Evolutionary conservation across 1,284 basidiomycete genomes (phyloP).

Genomic region (Trametes sp.): DNA sequence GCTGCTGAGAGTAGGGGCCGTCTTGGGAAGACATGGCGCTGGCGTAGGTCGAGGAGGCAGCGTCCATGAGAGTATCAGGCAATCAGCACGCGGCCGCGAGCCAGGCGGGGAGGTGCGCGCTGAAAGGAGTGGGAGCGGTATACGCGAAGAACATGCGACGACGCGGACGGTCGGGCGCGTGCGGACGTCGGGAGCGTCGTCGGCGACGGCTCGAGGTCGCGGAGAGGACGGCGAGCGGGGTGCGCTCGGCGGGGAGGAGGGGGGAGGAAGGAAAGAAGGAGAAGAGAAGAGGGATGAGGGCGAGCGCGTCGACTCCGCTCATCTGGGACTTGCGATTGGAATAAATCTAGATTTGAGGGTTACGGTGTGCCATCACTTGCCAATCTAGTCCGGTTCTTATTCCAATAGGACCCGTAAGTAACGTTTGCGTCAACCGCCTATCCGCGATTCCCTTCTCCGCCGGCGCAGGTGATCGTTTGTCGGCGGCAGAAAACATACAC

Average conservation of each 20-base stretch:
- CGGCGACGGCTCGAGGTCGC: background rate
- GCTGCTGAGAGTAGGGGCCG: slow-evolving; percentile 42
- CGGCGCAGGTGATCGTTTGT: background rate
- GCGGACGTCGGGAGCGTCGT: background rate
- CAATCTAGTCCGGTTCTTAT: slow-evolving; percentile 6
- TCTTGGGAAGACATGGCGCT: slow-evolving; percentile 45
- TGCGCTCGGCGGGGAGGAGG: slow-evolving; percentile 2
- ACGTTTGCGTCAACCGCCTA: background rate
- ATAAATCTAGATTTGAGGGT: slow-evolving; percentile 36
- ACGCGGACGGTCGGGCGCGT: background rate
- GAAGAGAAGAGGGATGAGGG: slow-evolving; percentile 7
- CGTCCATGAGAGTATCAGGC: slow-evolving; percentile 34
- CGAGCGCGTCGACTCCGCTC: slow-evolving; percentile 27
- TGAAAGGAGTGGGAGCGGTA: background rate
- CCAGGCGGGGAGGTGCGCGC: slow-evolving; percentile 16
- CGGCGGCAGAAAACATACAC: slow-evolving; percentile 7
- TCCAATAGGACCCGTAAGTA: background rate
- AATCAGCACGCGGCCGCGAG: slow-evolving; percentile 34
- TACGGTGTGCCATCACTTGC: slow-evolving; percentile 19
- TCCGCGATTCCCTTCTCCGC: background rate
- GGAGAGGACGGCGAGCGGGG: slow-evolving; percentile 6
- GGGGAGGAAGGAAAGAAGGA: slow-evolving; percentile 8
- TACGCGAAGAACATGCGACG: slow-evolving; percentile 11
- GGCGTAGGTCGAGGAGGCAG: slow-evolving; percentile 35
- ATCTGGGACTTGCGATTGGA: slow-evolving; percentile 18